Evolutionary conservation across 73 alveolate species (phyloP).

Genomic region (Tetrahymena borealis): DNA sequence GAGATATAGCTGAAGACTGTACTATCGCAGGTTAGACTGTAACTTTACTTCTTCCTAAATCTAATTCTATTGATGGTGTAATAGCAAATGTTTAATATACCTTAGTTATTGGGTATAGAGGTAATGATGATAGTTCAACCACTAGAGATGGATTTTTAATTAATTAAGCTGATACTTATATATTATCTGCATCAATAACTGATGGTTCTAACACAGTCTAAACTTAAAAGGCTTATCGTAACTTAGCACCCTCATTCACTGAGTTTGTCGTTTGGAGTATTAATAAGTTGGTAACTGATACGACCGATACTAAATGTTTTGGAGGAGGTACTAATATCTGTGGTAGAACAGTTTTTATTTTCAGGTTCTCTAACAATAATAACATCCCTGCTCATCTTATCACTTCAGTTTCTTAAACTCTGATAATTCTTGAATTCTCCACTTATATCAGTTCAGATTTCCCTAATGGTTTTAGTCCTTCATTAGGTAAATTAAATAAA

Average conservation of each 20-base stretch:
- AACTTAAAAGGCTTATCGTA: not conserved
- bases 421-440: not conserved
- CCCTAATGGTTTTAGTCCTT: conserved; percentile 14
- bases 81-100: not conserved
- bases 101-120: conserved; percentile 15
- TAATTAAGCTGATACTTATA: conserved; percentile 18
- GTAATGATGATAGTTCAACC: conserved; percentile 14
- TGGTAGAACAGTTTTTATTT: not conserved
- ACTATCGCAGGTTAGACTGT: not conserved
- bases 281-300: conserved; percentile 9
- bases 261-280: conserved; percentile 33
- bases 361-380: not conserved
- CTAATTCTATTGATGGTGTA: not conserved
- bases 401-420: not conserved
- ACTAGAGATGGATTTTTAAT: conserved; percentile 11
- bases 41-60: not conserved
- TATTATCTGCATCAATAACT: not conserved
- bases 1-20: conserved; percentile 8
- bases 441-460: not conserved
- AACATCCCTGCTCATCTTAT: not conserved
- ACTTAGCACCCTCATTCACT: conserved; percentile 7
- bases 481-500: not conserved
- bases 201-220: not conserved
- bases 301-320: not conserved
- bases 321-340: not conserved